phyloP scores from a whole-genome alignment of 2,329 filamentous ascomycete species.

The Orbilia quercus region DNA sequence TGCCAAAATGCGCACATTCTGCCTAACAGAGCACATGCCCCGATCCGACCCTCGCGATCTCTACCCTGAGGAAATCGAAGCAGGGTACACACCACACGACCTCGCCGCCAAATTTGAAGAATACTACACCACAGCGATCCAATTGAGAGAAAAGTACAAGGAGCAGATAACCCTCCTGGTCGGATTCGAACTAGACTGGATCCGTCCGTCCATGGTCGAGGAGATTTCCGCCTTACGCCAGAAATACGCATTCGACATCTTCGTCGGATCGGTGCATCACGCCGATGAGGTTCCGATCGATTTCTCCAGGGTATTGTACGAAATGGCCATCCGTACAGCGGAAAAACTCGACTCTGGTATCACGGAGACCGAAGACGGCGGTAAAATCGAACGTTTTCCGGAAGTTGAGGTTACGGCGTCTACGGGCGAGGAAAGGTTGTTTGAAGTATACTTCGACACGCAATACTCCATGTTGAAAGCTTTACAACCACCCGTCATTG shows the following conservation, averaged over 20 bases:
- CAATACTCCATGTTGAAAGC: slow-evolving; percentile 82
- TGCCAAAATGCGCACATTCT: slow-evolving; percentile 83
- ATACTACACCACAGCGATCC: slow-evolving; percentile 79
- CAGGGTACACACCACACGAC: slow-evolving; percentile 60
- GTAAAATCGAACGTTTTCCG: slow-evolving; percentile 56
- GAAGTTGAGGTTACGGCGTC: slow-evolving; percentile 63
- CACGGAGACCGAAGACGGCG: slow-evolving; percentile 18
- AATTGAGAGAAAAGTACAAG: slow-evolving; percentile 77
- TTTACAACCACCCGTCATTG: slow-evolving; percentile 80
- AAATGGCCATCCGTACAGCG: slow-evolving; percentile 69
- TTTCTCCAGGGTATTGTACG: slow-evolving; percentile 77
- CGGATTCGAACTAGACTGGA: slow-evolving; percentile 94
- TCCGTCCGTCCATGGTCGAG: slow-evolving; percentile 74
- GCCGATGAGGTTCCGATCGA: slow-evolving; percentile 88
- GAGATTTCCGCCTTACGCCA: slow-evolving; percentile 71
- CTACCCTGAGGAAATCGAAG: slow-evolving; percentile 85
- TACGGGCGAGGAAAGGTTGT: slow-evolving; percentile 78
- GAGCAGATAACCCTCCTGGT: slow-evolving; percentile 80
- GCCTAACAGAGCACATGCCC: slow-evolving; percentile 95
- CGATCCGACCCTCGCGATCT: slow-evolving; percentile 78
- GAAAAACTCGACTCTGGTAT: slow-evolving; percentile 29
- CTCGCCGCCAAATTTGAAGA: slow-evolving; percentile 72
- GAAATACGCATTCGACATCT: slow-evolving; percentile 80
- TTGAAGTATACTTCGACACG: slow-evolving; percentile 85
- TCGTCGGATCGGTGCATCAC: slow-evolving; percentile 93